A percentile compares a stretch with the other conserved stretches of the same genome.
phyloP scores from a whole-genome alignment of 2,329 filamentous ascomycete species.

The Venturiaceae sp. region DNA sequence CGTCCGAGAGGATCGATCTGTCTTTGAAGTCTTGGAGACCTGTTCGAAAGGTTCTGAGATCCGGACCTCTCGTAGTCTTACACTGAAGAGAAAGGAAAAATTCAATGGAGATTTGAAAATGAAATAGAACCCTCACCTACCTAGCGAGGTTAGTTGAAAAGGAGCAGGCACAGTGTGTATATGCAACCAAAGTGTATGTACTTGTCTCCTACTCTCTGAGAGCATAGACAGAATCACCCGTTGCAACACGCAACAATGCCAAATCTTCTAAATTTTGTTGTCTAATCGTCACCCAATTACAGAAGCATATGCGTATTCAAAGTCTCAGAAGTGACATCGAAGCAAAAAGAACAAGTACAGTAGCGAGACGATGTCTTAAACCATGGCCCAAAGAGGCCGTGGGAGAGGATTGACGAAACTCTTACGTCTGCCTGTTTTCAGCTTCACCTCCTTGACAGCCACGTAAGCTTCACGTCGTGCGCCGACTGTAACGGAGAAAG shows the following conservation, averaged over 20 bases:
- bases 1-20: too few species aligned
- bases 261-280: not conserved
- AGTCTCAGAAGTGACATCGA: not conserved
- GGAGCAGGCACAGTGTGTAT: not conserved
- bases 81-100: too few species aligned
- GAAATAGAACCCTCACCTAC: too few species aligned
- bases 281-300: not conserved
- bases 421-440: conserved; percentile 10
- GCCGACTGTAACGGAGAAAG: conserved; percentile 54
- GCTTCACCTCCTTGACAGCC: conserved; percentile 48
- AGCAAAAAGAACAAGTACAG: too few species aligned
- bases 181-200: not conserved
- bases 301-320: not conserved
- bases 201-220: not conserved
- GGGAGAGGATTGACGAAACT: not conserved
- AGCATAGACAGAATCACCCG: not conserved
- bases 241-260: not conserved
- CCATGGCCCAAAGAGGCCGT: conserved; percentile 6
- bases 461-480: conserved; percentile 75
- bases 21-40: too few species aligned
- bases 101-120: too few species aligned
- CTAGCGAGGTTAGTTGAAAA: too few species aligned
- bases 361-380: not conserved
- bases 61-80: too few species aligned
- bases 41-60: too few species aligned